A percentile compares a stretch with the other conserved stretches of the same genome.
Evolutionary conservation across 2,329 filamentous ascomycete genomes (phyloP).

Genomic region (Didymosphaeria variabile): DNA sequence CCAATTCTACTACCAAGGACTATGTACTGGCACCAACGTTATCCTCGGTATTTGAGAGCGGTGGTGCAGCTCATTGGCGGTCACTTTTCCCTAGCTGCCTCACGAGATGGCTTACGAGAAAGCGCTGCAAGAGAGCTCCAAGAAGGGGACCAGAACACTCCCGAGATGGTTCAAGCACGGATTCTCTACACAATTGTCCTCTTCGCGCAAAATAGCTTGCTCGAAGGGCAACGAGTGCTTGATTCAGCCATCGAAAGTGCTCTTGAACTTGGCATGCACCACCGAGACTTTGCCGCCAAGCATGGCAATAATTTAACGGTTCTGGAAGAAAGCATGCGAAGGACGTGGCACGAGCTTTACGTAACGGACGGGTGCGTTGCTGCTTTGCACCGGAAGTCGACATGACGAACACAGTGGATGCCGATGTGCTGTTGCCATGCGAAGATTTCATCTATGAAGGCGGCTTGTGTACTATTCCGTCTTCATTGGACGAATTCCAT

Average conservation of each 20-base stretch:
- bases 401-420: constrained; percentile 69
- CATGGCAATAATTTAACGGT: constrained; percentile 70
- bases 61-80: constrained; percentile 62
- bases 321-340: constrained; percentile 79
- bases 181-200: constrained; percentile 77
- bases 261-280: constrained; percentile 77
- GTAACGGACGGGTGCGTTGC: constrained; percentile 82
- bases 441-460: constrained; percentile 71
- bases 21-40: constrained; percentile 48
- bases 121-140: constrained; percentile 21
- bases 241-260: constrained; percentile 73
- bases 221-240: constrained; percentile 71
- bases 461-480: constrained; percentile 23
- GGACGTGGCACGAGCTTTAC: constrained; percentile 88
- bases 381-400: constrained; percentile 74
- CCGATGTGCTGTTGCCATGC: constrained; percentile 78
- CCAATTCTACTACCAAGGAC: constrained; percentile 60
- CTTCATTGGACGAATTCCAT: constrained; percentile 76
- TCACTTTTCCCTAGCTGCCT: constrained; percentile 56
- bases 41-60: constrained; percentile 54
- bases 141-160: constrained; percentile 20
- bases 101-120: constrained; percentile 50
- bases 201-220: constrained; percentile 74
- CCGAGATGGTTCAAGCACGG: constrained; percentile 75
- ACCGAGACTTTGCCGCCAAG: constrained; percentile 67